These are phyloP conservation scores for Akanthomyces dipterigenus DNA, from an alignment of 2,329 filamentous ascomycete species.

Conservation along the genomic window DNA sequence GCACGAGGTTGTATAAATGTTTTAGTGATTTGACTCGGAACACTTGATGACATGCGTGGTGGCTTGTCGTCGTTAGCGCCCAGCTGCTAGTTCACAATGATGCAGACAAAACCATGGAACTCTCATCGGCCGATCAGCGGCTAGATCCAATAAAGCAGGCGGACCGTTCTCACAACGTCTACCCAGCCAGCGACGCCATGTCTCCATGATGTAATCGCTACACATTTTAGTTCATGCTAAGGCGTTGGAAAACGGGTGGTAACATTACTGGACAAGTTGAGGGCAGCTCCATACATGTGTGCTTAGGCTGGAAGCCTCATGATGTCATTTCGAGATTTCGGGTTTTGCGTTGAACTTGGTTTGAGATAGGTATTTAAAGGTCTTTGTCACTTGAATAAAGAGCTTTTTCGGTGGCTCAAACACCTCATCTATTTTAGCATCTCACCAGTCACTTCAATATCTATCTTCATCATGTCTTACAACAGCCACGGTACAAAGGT, in stretches of 20 bases:
- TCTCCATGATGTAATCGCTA: constrained; percentile 10
- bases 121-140: background rate
- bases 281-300: background rate
- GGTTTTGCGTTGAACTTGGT: no score
- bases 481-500: constrained; percentile 5
- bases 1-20: background rate
- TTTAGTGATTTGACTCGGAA: background rate
- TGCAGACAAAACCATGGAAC: background rate
- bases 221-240: background rate
- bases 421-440: background rate
- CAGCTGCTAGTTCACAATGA: background rate
- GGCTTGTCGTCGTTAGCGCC: background rate
- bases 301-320: background rate
- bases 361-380: background rate
- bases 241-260: background rate
- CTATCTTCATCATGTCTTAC: background rate
- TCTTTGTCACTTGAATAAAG: background rate
- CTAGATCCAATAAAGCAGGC: background rate
- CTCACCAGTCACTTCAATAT: background rate
- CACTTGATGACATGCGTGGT: background rate
- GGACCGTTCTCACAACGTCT: background rate
- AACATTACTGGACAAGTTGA: background rate
- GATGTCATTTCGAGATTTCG: background rate
- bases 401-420: no score
- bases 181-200: background rate